Conservation (phyloP, 2,329 filamentous ascomycete species). For the Aureobasidium sp. region DNA sequence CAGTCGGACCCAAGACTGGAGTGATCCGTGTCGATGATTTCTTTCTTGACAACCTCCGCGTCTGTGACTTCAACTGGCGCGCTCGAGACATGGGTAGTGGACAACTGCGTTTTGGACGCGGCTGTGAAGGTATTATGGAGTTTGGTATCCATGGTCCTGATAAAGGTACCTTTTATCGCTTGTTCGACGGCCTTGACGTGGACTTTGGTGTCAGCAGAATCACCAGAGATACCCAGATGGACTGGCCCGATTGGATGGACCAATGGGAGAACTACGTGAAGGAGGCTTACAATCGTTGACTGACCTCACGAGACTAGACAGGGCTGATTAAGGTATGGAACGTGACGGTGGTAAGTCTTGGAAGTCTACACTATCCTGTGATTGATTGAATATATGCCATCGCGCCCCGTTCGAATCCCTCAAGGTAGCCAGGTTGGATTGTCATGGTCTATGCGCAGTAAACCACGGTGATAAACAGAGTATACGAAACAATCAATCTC, state of each 20-base stretch:
- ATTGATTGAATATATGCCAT: too few relatives aligned
- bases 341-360: too few relatives aligned
- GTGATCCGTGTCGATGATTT: constrained; percentile 33
- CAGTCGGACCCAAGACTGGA: constrained; percentile 34
- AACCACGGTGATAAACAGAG: too few relatives aligned
- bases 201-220: background rate
- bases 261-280: background rate
- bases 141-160: constrained; percentile 18
- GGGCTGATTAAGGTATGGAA: too few relatives aligned
- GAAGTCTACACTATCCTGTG: too few relatives aligned
- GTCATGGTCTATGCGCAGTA: too few relatives aligned
- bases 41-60: constrained; percentile 16
- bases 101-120: constrained; percentile 24
- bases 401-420: too few relatives aligned
- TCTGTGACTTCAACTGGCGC: constrained; percentile 24
- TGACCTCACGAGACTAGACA: too few relatives aligned
- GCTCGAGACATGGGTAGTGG: constrained; percentile 22
- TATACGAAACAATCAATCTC: too few relatives aligned
- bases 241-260: constrained; percentile 1
- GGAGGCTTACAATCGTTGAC: background rate
- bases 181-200: constrained; percentile 1
- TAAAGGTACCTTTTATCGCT: background rate
- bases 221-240: background rate
- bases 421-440: too few relatives aligned
- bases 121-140: constrained; percentile 27